Base-by-base conservation (phyloP, 2,329 filamentous ascomycete genomes). In the Thelonectria blattea region DNA sequence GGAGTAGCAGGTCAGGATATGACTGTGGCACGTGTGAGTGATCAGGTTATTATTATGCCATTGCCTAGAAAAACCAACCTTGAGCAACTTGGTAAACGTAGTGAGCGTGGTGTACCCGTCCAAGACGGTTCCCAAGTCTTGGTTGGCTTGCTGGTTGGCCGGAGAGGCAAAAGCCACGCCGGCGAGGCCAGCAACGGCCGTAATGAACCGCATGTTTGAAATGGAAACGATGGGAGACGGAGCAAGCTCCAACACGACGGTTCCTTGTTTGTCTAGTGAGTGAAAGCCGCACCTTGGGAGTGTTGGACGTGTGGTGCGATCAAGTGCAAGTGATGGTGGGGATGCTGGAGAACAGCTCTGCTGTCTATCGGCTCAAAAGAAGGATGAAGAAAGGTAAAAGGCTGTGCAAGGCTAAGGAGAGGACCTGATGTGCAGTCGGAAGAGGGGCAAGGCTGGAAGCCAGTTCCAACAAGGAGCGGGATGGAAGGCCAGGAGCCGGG, bases 1-100 rank as follows among this genome's bases (percentile, higher is more conserved):
- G 74, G 5, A 81, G 69, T 2, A 83, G 65, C 34, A 81, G 72
- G 17, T 80, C 73, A 3, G 80, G 80, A 54, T 80, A 80, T 76
- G 80, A 78, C 79, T 81, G 34, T n/a, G 18, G 6, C 5, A 17
- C 10, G 1, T 1, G 10, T 49, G 18, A 52, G 42, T 14, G 3
- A 22, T 7, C n/a, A 18, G 1, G 45, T 22, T 46, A 5, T 37
- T 2, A 37, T 17, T 15, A 9, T 4, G 10, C 12, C 15, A 22
- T n/a, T 12, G 18, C n/a, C 22, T 24, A 3, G 27, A 9, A 4
- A 30, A 30, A 60, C 67, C 30, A 68, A 79, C 80, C 73, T 79
- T 74, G 62, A 82, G 76, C 51, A 82, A 68, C 17, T 73, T 70
- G 62, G 79, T 78, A 63, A 78, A 82, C 2, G 75, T 81, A 9